These are phyloP conservation scores for Spergularia azorica DNA, from an alignment of 179 eudicot species.

Conservation along the genomic window DNA sequence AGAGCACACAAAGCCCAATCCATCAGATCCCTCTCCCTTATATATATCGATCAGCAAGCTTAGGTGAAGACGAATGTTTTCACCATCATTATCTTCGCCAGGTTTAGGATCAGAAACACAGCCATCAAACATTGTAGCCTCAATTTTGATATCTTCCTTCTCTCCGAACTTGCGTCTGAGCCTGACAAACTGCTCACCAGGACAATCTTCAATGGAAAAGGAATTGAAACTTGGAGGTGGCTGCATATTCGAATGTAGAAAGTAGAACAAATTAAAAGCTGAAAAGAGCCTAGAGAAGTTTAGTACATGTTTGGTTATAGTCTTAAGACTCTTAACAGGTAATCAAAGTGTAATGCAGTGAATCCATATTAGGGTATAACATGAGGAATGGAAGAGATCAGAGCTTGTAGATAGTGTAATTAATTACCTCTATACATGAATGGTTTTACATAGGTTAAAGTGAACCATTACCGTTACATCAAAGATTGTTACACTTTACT, in stretches of 20 bases:
- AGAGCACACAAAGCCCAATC: constrained; percentile 71
- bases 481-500: too few species aligned
- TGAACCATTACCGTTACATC: too few species aligned
- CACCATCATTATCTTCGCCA: constrained; percentile 43
- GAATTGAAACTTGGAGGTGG: constrained; percentile 44
- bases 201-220: constrained; percentile 57
- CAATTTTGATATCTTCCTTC: constrained; percentile 62
- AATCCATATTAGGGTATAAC: too few species aligned
- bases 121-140: constrained; percentile 86
- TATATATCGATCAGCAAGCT: constrained; percentile 65
- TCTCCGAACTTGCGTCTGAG: constrained; percentile 51
- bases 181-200: constrained; percentile 64
- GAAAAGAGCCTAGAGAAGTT: not conserved
- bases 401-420: too few species aligned
- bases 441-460: too few species aligned
- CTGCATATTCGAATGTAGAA: constrained; percentile 33
- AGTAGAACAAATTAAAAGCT: not conserved
- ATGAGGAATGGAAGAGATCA: too few species aligned
- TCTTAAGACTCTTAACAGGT: too few species aligned
- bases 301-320: too few species aligned
- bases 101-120: constrained; percentile 46
- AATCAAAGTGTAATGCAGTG: too few species aligned
- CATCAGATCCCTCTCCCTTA: constrained; percentile 54
- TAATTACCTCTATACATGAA: too few species aligned
- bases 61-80: constrained; percentile 51